Base-by-base conservation (phyloP, 805 yeast genomes). In the Yarrowia osloensis region DNA sequence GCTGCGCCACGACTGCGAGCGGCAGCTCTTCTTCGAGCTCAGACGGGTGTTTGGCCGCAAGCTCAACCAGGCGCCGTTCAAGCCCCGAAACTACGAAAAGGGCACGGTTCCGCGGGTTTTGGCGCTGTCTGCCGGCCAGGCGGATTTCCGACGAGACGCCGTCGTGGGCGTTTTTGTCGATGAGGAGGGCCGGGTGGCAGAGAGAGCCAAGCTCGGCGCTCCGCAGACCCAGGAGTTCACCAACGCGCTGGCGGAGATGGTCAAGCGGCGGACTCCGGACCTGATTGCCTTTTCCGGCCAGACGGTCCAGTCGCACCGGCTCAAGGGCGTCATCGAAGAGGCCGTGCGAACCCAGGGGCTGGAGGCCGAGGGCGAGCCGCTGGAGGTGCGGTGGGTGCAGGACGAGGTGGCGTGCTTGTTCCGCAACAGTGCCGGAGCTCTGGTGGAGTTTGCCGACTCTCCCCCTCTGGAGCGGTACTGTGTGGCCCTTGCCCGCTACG, bases 391-490 rank as follows among this genome's bases (percentile, higher is more conserved):
- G 17, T 94, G 91, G 86, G 96, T 90, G 49, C 90, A 88, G 71
- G 97, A 94, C 76, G 98, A 95, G 76, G 91, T 96, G 33, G 98
- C 98, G 0, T 82, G 96, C 67, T 83, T 95, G 69, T 95, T 84
- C 76, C 96, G 93, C 75, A 86, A 87, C 74, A 90, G 97, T 0
- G 83, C 81, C 42, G 83, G 91, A 67, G 96, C 97, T 0, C 79
- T 78, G 6, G 81, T 82, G 55, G 98, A 95, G 76, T 90, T 89
- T 74, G 87, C 97, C 11, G 97, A 90, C 74, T 89, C 90, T 70
- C 87, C 97, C 1, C 82, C 90, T 2, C 82, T 92, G 69, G 88
- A 88, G 13, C 86, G 89, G 73, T 95, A 94, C 78, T 88, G 95
- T 77, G 86, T 93, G 69, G 97, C 91, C 11, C 81, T 94, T 70